Percentiles rank a stretch among this genome's conserved stretches.
Conservation (phyloP, 2,329 filamentous ascomycete species). For the Allantophomopsis cytisporea region DNA sequence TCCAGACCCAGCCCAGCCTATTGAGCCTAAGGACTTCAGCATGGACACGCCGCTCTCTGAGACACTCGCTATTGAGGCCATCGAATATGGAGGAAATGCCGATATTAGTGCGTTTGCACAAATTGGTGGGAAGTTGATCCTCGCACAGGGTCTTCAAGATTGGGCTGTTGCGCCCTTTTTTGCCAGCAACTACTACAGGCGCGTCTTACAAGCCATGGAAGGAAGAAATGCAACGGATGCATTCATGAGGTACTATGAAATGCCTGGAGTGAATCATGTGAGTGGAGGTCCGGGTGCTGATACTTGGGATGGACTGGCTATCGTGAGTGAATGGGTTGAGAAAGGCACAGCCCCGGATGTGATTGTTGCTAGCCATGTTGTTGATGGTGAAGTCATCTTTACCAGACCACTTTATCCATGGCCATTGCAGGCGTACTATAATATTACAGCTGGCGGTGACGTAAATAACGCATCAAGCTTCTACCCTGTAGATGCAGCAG, state of each 20-base stretch:
- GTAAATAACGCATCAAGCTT: too few species aligned
- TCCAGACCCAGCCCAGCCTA: neutral
- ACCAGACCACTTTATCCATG: slow-evolving; percentile 1
- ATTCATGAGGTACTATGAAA: slow-evolving; percentile 1
- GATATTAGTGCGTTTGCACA: neutral
- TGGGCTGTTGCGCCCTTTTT: slow-evolving; percentile 1
- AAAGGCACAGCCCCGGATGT: too few species aligned
- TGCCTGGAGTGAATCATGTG: slow-evolving; percentile 1
- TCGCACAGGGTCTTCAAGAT: neutral
- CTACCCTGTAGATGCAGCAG: too few species aligned
- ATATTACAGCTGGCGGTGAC: neutral
- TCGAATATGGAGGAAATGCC: slow-evolving; percentile 1
- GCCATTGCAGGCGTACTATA: slow-evolving; percentile 1
- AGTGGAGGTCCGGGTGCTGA: slow-evolving; percentile 1
- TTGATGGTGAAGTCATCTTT: neutral
- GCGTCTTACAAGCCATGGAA: neutral
- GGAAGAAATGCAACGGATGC: neutral
- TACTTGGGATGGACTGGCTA: neutral
- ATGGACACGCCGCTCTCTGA: slow-evolving; percentile 1
- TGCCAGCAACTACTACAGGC: neutral
- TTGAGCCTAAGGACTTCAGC: neutral
- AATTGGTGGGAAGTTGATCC: neutral
- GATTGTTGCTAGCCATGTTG: neutral
- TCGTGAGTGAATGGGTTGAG: too few species aligned
- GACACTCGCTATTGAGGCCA: neutral